These are phyloP conservation scores for Colletotrichum eleusines DNA, from an alignment of 2,329 filamentous ascomycete genomes.

Conservation along the genomic window DNA sequence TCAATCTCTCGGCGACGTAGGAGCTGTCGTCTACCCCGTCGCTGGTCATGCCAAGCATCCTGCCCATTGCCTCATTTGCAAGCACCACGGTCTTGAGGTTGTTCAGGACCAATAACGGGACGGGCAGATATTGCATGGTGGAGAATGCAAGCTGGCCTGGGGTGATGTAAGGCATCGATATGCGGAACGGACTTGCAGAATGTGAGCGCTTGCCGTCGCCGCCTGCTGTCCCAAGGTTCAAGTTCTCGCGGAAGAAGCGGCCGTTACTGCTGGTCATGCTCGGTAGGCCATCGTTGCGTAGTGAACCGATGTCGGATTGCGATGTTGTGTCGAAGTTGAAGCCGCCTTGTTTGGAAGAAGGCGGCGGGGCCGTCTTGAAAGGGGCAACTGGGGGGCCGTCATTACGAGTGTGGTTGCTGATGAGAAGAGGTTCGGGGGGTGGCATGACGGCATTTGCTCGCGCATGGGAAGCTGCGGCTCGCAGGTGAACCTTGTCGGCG, in stretches of 20 bases:
- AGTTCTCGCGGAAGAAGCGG: conserved; percentile 53
- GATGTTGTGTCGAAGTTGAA: conserved; percentile 29
- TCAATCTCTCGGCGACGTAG: conserved; percentile 68
- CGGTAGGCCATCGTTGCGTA: conserved; percentile 23
- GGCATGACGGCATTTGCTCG: conserved; percentile 36
- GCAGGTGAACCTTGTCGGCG: conserved; percentile 15
- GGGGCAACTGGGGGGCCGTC: conserved; percentile 22
- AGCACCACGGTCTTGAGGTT: conserved; percentile 77
- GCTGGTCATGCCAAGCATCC: conserved; percentile 71
- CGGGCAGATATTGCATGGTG: conserved; percentile 79
- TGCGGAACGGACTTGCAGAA: conserved; percentile 52
- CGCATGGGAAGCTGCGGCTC: conserved; percentile 38
- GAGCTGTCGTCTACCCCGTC: conserved; percentile 54
- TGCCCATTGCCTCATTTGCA: conserved; percentile 81
- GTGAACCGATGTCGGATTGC: not conserved
- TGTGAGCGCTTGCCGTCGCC: conserved; percentile 48
- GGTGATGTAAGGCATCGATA: conserved; percentile 61
- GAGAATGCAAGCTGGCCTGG: conserved; percentile 72
- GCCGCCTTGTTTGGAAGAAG: conserved; percentile 22
- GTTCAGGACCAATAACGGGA: conserved; percentile 77
- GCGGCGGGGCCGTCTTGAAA: conserved; percentile 15
- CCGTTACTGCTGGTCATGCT: conserved; percentile 43
- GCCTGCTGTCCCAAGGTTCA: conserved; percentile 42
- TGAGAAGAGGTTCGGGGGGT: conserved; percentile 27
- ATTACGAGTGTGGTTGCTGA: conserved; percentile 20